Evolutionary conservation across 148 eudicot genomes (phyloP).

Genomic region (Persicaria maculosa): DNA sequence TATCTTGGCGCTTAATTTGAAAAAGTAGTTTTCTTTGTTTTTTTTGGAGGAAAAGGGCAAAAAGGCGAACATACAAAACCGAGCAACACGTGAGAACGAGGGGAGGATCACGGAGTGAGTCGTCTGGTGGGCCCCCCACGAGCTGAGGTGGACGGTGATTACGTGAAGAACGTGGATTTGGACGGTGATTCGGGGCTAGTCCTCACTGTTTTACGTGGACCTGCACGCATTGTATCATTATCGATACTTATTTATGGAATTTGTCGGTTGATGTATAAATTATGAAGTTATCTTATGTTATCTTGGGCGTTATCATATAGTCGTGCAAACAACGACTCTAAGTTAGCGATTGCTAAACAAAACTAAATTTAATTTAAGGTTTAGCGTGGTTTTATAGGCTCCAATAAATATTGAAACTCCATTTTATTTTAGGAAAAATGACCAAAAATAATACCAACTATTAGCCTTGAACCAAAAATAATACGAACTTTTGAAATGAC

Average conservation of each 20-base stretch:
- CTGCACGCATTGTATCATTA: not conserved
- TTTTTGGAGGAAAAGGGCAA: not conserved
- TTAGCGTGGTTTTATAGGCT: too few species aligned
- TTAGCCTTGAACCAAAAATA: too few species aligned
- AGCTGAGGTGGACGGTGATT: not conserved
- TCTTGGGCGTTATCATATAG: not conserved
- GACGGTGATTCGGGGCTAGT: slow-evolving; percentile 4
- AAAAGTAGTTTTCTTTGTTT: not conserved
- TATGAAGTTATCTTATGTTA: not conserved
- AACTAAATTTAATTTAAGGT: too few species aligned
- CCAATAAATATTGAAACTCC: too few species aligned
- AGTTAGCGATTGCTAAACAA: too few species aligned
- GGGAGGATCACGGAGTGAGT: not conserved
- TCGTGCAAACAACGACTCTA: too few species aligned
- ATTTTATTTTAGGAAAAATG: too few species aligned
- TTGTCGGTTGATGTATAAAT: not conserved
- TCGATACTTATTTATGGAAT: not conserved
- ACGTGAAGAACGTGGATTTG: slow-evolving; percentile 5
- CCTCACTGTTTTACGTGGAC: not conserved
- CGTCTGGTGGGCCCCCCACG: not conserved
- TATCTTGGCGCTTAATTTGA: not conserved
- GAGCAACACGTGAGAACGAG: not conserved
- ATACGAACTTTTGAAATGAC: too few species aligned
- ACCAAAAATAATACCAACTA: too few species aligned
- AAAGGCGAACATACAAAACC: not conserved